A percentile compares a stretch with the other conserved stretches of the same genome.
Evolutionary conservation across 371 early-diverging fungal species (phyloP).

Genomic region (Coemansia sp.): DNA sequence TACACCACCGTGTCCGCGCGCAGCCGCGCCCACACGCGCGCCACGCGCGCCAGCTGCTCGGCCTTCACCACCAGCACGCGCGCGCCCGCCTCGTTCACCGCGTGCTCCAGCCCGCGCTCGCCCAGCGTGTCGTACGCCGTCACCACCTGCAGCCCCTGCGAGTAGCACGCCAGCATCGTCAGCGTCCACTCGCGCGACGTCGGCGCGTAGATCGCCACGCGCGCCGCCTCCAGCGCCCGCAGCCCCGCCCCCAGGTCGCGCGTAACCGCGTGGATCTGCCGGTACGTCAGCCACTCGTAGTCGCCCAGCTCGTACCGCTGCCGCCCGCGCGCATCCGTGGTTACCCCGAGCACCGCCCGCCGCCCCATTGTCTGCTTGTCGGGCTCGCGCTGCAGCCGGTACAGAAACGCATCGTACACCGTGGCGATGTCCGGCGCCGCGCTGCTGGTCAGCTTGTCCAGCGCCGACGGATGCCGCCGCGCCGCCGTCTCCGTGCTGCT

Average conservation of each 20-base stretch:
- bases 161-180: slow-evolving; percentile 60
- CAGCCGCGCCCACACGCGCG: slow-evolving; percentile 57
- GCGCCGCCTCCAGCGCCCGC: slow-evolving; percentile 49
- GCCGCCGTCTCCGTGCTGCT: slow-evolving; percentile 19
- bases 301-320: slow-evolving; percentile 48
- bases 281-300: slow-evolving; percentile 60
- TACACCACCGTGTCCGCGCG: slow-evolving; percentile 70
- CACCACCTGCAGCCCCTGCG: slow-evolving; percentile 68
- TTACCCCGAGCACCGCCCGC: slow-evolving; percentile 49
- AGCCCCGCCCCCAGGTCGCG: slow-evolving; percentile 55
- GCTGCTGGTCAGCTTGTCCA: slow-evolving; percentile 19
- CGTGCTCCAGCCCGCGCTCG: slow-evolving; percentile 69
- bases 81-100: slow-evolving; percentile 75
- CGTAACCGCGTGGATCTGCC: slow-evolving; percentile 43
- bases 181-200: slow-evolving; percentile 51
- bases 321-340: slow-evolving; percentile 21
- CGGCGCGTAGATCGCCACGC: slow-evolving; percentile 62
- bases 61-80: slow-evolving; percentile 72
- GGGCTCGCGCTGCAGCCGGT: slow-evolving; percentile 27
- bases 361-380: slow-evolving; percentile 54
- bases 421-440: slow-evolving; percentile 31
- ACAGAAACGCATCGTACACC: slow-evolving; percentile 35
- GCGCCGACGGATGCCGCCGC: slow-evolving; percentile 31
- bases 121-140: slow-evolving; percentile 90
- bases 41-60: slow-evolving; percentile 69